Percentiles rank a stretch among this genome's conserved stretches.
These are phyloP conservation scores for Debaryomycetaceae sp. DNA, from an alignment of 1,139 yeast species.

Conservation along the genomic window DNA sequence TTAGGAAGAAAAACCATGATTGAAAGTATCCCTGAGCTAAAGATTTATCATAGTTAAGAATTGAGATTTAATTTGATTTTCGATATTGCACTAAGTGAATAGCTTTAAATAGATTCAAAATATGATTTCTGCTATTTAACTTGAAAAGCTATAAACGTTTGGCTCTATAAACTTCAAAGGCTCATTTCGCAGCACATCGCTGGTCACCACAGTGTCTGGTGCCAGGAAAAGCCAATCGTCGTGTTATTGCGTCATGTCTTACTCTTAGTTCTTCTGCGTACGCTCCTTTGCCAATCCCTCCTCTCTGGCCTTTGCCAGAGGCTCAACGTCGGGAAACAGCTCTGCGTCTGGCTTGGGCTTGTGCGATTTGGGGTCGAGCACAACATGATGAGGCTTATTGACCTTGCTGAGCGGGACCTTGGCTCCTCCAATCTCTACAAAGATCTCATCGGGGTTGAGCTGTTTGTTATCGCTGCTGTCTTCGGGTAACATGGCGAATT, in stretches of 20 bases:
- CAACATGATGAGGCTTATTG: slow-evolving; percentile 42
- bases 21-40: neutral
- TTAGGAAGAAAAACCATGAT: slow-evolving; percentile 22
- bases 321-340: slow-evolving; percentile 24
- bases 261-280: slow-evolving; percentile 2
- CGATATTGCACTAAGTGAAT: too few relatives aligned
- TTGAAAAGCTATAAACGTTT: too few relatives aligned
- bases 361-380: slow-evolving; percentile 26
- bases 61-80: too few relatives aligned
- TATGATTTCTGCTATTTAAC: too few relatives aligned
- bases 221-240: too few relatives aligned
- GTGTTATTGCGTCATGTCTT: too few relatives aligned
- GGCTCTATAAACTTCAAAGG: too few relatives aligned
- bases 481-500: slow-evolving; percentile 8
- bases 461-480: slow-evolving; percentile 13
- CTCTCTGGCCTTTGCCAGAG: slow-evolving; percentile 28
- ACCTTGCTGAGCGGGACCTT: slow-evolving; percentile 34
- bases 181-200: too few relatives aligned
- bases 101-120: neutral
- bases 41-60: too few relatives aligned
- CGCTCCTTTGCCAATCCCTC: slow-evolving; percentile 12
- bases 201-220: too few relatives aligned
- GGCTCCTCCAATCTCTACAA: slow-evolving; percentile 34
- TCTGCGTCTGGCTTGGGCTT: slow-evolving; percentile 23
- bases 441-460: slow-evolving; percentile 22